Percentiles rank a stretch among this genome's conserved stretches.
Evolutionary conservation across 306 rosid species (phyloP).

Genomic region (Vicia villosa): DNA sequence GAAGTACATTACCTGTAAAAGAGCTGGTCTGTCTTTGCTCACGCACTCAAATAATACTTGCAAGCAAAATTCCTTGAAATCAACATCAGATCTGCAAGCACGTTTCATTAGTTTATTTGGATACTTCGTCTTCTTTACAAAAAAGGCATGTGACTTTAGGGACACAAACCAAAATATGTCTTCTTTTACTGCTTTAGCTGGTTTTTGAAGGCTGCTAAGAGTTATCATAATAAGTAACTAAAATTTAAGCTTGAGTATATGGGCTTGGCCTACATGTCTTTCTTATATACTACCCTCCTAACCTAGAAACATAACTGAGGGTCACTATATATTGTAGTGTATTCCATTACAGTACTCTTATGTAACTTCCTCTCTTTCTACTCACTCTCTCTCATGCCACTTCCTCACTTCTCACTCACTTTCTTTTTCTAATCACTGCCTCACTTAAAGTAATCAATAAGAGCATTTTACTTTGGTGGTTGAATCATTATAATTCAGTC

Average conservation of each 20-base stretch:
- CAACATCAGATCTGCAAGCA: slow-evolving; percentile 75
- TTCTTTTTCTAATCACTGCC: too few species aligned
- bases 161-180: not conserved
- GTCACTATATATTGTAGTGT: not conserved
- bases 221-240: not conserved
- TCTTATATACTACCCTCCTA: not conserved
- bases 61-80: slow-evolving; percentile 97
- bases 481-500: too few species aligned
- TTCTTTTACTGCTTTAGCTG: not conserved
- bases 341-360: not conserved
- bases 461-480: too few species aligned
- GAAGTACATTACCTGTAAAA: slow-evolving; percentile 70
- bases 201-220: not conserved
- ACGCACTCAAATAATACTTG: slow-evolving; percentile 98
- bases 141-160: slow-evolving; percentile 1
- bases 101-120: slow-evolving; percentile 27
- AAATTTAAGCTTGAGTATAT: not conserved
- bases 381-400: too few species aligned
- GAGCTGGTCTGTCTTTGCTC: slow-evolving; percentile 97
- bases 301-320: not conserved
- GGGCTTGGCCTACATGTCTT: not conserved
- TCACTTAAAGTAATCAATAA: too few species aligned
- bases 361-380: too few species aligned
- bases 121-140: slow-evolving; percentile 28
- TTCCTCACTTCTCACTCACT: too few species aligned